Evolutionary conservation across 2,329 filamentous ascomycete genomes (phyloP), one percentile per base, ranked within the genome.

Genomic region (Fusarium sp.): DNA sequence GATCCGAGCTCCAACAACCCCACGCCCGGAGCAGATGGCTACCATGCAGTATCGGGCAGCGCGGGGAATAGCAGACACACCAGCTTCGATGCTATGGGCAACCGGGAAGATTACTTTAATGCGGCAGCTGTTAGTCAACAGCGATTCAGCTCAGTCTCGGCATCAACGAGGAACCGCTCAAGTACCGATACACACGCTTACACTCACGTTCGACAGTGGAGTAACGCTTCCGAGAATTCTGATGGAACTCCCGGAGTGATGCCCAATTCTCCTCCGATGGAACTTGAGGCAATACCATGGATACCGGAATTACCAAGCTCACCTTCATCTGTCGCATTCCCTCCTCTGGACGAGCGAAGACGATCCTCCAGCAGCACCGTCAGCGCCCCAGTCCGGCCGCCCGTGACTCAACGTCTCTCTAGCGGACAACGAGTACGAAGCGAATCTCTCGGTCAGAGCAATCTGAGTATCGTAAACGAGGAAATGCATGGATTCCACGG

Each of bases 401-500:
- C 78, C 6, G 60, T 77, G 5, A 59, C 71, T 2, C 79, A 78
- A 17, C 77, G 81, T 27, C 66, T 73, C 65, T 73, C 78, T 20
- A 82, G 81, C 43, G 79, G 80, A 17, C 71, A 69, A 67, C 72
- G 76, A 68, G 65, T 67, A 57, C 70, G 77, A 6, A 79, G 76
- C 20, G 77, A 79, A 33, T 79, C 77, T 1, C 38, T 74, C 2
- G 76, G 74, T 0, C 76, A 76, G 43, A 68, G 68, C 6, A 60
- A 73, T 38, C 67, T 82, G 35, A 76, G 73, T 20, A 74, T 77
- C 3, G 84, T 88, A 35, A 81, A 79, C 52, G 87, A 89, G 74
- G 85, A 87, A 66, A 81, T 87, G 60, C 86, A 88, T 62, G 87
- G 87, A 4, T 84, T 86, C 40, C 85, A 88, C 65, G 87, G 87